Evolutionary conservation across 805 yeast genomes (phyloP).

Genomic region (Peterozyma toletana): DNA sequence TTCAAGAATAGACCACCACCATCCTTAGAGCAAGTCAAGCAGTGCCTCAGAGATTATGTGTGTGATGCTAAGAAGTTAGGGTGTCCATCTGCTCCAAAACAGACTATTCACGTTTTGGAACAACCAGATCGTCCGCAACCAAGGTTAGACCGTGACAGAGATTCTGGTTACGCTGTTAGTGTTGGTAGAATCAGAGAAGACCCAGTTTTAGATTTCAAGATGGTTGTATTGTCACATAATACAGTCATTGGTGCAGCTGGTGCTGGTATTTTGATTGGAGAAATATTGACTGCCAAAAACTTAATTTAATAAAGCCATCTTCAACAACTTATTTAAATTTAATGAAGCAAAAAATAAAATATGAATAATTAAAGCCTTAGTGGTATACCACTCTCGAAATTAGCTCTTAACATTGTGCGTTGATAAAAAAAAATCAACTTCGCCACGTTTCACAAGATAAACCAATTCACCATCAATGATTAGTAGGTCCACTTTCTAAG

Average conservation of each 20-base stretch:
- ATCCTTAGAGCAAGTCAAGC: constrained; percentile 70
- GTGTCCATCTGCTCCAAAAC: constrained; percentile 90
- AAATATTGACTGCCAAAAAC: constrained; percentile 71
- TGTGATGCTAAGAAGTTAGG: constrained; percentile 78
- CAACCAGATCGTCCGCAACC: constrained; percentile 96
- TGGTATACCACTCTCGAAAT: no score
- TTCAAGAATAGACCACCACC: constrained; percentile 84
- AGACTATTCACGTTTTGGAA: constrained; percentile 87
- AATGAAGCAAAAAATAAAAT: no score
- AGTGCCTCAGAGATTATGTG: constrained; percentile 59
- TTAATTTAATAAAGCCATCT: constrained; percentile 38
- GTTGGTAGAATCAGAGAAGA: constrained; percentile 94
- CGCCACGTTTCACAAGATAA: no score
- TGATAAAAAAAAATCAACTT: no score
- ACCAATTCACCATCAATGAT: no score
- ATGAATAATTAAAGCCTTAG: no score
- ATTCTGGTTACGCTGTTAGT: constrained; percentile 86
- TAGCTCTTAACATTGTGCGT: no score
- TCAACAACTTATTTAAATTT: no score
- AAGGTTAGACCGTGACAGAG: constrained; percentile 92
- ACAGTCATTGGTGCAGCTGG: constrained; percentile 99
- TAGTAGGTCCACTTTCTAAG: no score
- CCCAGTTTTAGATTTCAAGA: constrained; percentile 87
- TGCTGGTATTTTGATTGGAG: constrained; percentile 94
- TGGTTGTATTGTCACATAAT: constrained; percentile 97